Evolutionary conservation across 2,329 filamentous ascomycete genomes (phyloP).

Genomic region (Penicillium sp.): DNA sequence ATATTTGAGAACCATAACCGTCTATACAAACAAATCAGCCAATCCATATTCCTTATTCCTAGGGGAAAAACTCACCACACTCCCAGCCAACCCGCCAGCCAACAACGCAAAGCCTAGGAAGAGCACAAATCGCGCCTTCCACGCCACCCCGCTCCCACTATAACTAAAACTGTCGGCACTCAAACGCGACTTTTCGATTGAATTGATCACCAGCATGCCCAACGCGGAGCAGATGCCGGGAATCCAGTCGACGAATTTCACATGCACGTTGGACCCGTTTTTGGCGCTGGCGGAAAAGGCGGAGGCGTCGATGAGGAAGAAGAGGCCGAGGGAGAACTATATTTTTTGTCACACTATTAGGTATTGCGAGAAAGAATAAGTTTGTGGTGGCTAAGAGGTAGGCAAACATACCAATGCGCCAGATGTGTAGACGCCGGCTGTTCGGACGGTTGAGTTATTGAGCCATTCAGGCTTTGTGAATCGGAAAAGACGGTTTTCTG

Average conservation of each 20-base stretch:
- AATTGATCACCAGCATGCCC: constrained; percentile 70
- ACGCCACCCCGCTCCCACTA: constrained; percentile 62
- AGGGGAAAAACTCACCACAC: constrained; percentile 47
- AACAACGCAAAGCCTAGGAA: constrained; percentile 67
- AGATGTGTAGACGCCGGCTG: constrained; percentile 62
- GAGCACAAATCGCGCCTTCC: constrained; percentile 65
- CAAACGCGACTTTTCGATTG: constrained; percentile 64
- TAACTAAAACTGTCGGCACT: constrained; percentile 63
- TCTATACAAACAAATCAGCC: constrained; percentile 30
- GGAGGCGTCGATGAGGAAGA: constrained; percentile 64
- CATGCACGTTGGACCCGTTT: constrained; percentile 60
- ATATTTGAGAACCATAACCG: constrained; percentile 66
- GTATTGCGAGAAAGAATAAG: neutral
- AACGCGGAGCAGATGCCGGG: constrained; percentile 66
- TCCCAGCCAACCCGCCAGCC: constrained; percentile 64
- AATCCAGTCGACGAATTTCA: constrained; percentile 70
- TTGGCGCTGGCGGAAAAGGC: constrained; percentile 59
- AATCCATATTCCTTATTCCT: too few relatives aligned
- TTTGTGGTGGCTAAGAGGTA: too few relatives aligned
- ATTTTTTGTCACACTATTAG: neutral
- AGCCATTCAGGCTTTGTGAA: constrained; percentile 65
- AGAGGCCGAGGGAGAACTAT: constrained; percentile 67
- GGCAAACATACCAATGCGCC: constrained; percentile 57
- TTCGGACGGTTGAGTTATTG: constrained; percentile 61
- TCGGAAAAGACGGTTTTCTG: constrained; percentile 59